These are phyloP conservation scores for Fusarium concolor DNA, from an alignment of 2,329 filamentous ascomycete species.

Conservation along the genomic window DNA sequence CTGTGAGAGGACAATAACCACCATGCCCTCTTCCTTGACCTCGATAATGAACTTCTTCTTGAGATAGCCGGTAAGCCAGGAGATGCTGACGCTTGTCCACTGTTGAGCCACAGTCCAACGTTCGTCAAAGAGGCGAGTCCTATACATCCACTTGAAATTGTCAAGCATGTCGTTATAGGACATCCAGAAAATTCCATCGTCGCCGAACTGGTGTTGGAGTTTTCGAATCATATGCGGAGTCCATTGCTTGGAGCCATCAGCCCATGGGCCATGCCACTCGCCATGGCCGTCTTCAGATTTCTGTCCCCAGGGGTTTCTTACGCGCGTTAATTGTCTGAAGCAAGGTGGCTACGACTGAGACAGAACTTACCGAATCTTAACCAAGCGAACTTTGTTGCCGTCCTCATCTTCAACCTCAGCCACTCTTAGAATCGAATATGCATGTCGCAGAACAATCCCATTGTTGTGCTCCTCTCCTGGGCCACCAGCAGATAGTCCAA, in stretches of 20 bases:
- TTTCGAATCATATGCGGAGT: conserved; percentile 77
- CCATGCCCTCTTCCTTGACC: conserved; percentile 55
- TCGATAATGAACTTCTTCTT: conserved; percentile 58
- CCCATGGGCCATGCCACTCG: conserved; percentile 80
- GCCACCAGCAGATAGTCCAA: conserved; percentile 56
- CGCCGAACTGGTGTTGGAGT: conserved; percentile 73
- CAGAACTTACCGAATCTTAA: conserved; percentile 56
- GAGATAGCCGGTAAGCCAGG: conserved; percentile 60
- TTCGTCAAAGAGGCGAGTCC: conserved; percentile 60
- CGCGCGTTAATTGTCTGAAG: conserved; percentile 1
- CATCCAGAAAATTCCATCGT: conserved; percentile 70
- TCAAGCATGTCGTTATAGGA: conserved; percentile 58
- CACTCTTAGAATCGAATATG: conserved; percentile 63
- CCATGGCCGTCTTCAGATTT: conserved; percentile 54
- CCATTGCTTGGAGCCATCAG: conserved; percentile 79
- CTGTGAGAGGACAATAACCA: conserved; percentile 59
- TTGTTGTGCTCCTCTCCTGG: conserved; percentile 47
- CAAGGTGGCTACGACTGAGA: not conserved
- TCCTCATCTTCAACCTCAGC: conserved; percentile 58
- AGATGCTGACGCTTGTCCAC: conserved; percentile 58
- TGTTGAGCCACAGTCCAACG: conserved; percentile 59
- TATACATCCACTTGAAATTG: conserved; percentile 58
- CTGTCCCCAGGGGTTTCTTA: conserved; percentile 78
- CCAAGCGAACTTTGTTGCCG: conserved; percentile 54
- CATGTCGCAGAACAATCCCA: conserved; percentile 60